These are phyloP conservation scores for Fusarium sarcochroum DNA, from an alignment of 2,329 filamentous ascomycete genomes.

Conservation along the genomic window DNA sequence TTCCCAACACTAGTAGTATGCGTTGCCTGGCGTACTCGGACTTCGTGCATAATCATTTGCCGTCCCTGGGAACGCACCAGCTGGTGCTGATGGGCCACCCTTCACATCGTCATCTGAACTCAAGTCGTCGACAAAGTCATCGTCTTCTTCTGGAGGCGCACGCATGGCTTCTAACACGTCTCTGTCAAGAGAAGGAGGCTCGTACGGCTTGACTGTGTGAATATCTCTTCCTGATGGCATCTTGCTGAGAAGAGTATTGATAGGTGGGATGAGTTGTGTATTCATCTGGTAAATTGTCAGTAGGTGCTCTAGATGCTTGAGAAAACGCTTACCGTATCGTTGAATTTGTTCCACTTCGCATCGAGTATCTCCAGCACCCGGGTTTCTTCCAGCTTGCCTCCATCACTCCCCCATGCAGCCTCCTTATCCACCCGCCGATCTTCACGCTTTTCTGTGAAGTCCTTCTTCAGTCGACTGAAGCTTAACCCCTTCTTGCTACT, in stretches of 20 bases:
- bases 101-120: slow-evolving; percentile 58
- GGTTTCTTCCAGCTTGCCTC: slow-evolving; percentile 85
- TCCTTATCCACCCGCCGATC: slow-evolving; percentile 84
- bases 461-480: slow-evolving; percentile 77
- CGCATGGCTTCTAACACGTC: slow-evolving; percentile 75
- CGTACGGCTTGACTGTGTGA: slow-evolving; percentile 78
- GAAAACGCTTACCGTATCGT: slow-evolving; percentile 79
- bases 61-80: slow-evolving; percentile 67
- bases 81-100: slow-evolving; percentile 52
- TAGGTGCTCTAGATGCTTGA: background rate
- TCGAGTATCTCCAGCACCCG: slow-evolving; percentile 89
- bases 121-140: slow-evolving; percentile 52
- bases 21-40: slow-evolving; percentile 52
- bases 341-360: slow-evolving; percentile 91
- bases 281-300: slow-evolving; percentile 72
- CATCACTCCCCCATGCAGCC: slow-evolving; percentile 83
- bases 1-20: slow-evolving; percentile 54
- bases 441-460: slow-evolving; percentile 82
- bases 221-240: slow-evolving; percentile 94
- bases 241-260: slow-evolving; percentile 78
- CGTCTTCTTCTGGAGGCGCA: slow-evolving; percentile 53
- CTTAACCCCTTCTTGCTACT: slow-evolving; percentile 67
- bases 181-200: slow-evolving; percentile 74
- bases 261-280: slow-evolving; percentile 80
- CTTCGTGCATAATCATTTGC: slow-evolving; percentile 55